Base-by-base conservation (phyloP, 768 basidiomycete species). In the Tulasnella calospora region DNA sequence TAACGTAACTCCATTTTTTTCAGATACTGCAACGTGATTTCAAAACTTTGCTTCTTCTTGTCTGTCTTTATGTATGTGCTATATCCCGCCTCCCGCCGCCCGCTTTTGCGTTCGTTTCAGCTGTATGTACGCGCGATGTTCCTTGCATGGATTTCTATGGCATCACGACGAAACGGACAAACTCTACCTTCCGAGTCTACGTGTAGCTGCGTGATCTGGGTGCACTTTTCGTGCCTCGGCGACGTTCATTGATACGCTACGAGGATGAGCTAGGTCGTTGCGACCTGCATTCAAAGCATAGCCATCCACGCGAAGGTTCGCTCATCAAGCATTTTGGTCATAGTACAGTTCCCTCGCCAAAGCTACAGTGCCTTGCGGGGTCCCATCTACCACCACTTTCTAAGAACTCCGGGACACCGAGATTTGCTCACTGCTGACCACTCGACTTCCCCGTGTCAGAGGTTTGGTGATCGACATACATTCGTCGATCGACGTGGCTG, bases 11-110 rank as follows among this genome's bases (percentile, higher is more conserved):
- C 47, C 23, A 1, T 2, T 67, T 67, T 21, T 67, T 33, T 8
- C 27, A 67, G 61, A 67, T 67, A 67, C 61, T 67, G 61, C 61
- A 35, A 67, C 61, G 61, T 67, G 61, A 67, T 67, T 30, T 57
- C 1, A 35, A 67, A 30, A 35, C 27, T 67, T 67, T 27, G 12
- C 17, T 13, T 23, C 21, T 21, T 6, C 17, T 15, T 4, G 3
- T n/a, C 27, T 33, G 7, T 33, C 30, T n/a, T 51, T 23, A 6
- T 51, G 51, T 51, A 51, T 51, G 51, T 51, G n/a, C 23, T 51
- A 51, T 51, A 23, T 23, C 51, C 21, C 3, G 4, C n/a, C 23
- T 23, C 51, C 46, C 46, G 13, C 13, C 46, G 41, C 41, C 41
- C 41, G n/a, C n/a, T n/a, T n/a, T 17, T 44, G 15, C 44, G 15